Evolutionary conservation across 202 grass and related monocot genomes (phyloP).

Genomic region (Alloteropsis angusta): DNA sequence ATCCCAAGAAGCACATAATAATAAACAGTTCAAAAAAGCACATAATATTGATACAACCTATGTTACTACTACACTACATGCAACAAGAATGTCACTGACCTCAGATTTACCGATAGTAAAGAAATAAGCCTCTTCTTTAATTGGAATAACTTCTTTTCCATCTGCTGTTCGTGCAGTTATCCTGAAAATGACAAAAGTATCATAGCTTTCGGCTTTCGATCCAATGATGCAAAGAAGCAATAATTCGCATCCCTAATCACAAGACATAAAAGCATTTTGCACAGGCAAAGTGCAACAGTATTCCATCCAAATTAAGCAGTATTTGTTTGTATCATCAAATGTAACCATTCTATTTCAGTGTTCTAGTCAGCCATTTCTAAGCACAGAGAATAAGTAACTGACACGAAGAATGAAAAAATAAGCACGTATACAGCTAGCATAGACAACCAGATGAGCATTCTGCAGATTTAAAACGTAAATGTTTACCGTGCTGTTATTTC

Average conservation of each 20-base stretch:
- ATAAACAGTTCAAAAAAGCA: not conserved
- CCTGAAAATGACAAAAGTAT: conserved; percentile 39
- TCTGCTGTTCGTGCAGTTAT: conserved; percentile 67
- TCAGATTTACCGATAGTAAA: conserved; percentile 94
- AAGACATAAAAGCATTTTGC: not conserved
- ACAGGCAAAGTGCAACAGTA: conserved; percentile 1
- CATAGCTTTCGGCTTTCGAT: not conserved
- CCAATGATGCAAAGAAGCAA: not conserved
- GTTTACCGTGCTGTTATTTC: conserved; percentile 80
- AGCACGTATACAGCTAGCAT: not conserved
- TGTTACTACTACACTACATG: conserved; percentile 11
- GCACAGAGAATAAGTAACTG: not conserved
- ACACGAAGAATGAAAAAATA: conserved; percentile 14
- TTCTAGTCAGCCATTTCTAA: not conserved
- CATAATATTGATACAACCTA: not conserved
- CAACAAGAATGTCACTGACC: conserved; percentile 40
- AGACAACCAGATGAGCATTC: not conserved
- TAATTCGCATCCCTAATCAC: not conserved
- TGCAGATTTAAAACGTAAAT: conserved; percentile 15
- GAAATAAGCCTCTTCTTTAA: conserved; percentile 63
- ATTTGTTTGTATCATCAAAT: not conserved
- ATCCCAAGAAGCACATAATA: too few relatives aligned
- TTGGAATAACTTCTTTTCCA: conserved; percentile 63
- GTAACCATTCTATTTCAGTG: not conserved
- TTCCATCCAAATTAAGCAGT: not conserved